Percentiles rank a stretch among this genome's conserved stretches.
Conservation (phyloP, 441 rosid genomes). For the Populus hybrid region DNA sequence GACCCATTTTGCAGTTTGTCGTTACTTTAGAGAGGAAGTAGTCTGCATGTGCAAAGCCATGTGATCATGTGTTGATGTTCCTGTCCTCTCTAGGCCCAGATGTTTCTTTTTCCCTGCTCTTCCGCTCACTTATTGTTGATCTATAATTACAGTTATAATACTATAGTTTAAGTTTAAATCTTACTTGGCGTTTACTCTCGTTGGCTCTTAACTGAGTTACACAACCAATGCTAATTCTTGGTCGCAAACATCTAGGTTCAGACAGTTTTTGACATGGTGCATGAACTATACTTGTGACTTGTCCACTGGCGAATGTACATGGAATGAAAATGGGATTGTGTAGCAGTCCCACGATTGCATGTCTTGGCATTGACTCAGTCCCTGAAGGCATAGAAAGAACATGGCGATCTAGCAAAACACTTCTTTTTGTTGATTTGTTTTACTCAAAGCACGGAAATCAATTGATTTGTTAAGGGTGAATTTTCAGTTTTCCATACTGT, state of each 20-base stretch:
- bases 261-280: background rate
- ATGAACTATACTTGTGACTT: background rate
- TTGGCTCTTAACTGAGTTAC: background rate
- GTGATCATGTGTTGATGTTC: constrained; percentile 48
- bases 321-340: background rate
- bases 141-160: background rate
- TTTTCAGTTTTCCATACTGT: background rate
- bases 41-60: constrained; percentile 52
- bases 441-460: background rate
- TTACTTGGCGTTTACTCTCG: background rate
- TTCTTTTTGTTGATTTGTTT: background rate
- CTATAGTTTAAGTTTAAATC: background rate
- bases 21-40: constrained; percentile 6
- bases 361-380: background rate
- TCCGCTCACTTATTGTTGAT: background rate
- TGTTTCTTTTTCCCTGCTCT: background rate
- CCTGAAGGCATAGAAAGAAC: background rate
- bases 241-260: background rate
- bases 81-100: constrained; percentile 25
- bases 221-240: background rate
- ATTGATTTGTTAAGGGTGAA: background rate
- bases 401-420: no score
- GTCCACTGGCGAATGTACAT: background rate
- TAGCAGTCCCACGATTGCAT: background rate
- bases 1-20: constrained; percentile 14